phyloP scores from a whole-genome alignment of 352 stramenopile genomes.

The Pythium vanterpoolii region DNA sequence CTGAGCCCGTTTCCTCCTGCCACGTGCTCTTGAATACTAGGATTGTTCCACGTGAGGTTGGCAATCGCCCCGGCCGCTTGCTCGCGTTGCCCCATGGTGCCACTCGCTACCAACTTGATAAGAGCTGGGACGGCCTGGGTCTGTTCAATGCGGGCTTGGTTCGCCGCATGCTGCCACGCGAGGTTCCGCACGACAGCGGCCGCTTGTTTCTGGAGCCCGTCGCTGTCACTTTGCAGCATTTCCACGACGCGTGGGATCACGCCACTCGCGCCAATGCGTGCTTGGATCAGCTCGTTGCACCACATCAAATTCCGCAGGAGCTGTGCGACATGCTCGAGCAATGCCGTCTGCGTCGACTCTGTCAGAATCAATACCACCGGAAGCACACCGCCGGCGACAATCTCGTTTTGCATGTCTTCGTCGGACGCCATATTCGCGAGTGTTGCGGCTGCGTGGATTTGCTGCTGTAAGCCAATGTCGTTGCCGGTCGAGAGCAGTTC shows the following conservation, averaged over 20 bases:
- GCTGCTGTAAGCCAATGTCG: conserved; percentile 12
- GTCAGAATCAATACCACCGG: conserved; percentile 9
- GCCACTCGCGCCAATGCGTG: conserved; percentile 15
- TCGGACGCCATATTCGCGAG: conserved; percentile 8
- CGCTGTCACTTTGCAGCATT: conserved; percentile 8
- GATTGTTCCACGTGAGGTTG: conserved; percentile 22
- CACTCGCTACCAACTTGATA: neutral
- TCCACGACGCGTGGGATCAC: conserved; percentile 7
- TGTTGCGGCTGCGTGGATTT: conserved; percentile 10
- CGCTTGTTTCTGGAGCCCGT: conserved; percentile 19
- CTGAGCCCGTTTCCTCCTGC: neutral
- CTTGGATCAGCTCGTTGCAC: conserved; percentile 13
- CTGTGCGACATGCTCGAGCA: conserved; percentile 13
- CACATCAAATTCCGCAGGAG: conserved; percentile 18
- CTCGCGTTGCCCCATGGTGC: conserved; percentile 13
- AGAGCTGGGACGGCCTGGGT: conserved; percentile 3
- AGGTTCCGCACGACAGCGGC: conserved; percentile 20
- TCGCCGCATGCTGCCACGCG: conserved; percentile 11
- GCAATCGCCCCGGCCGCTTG: conserved; percentile 17
- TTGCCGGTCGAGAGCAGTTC: conserved; percentile 8
- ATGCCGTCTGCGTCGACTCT: neutral
- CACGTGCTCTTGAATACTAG: conserved; percentile 6
- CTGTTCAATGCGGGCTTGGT: conserved; percentile 17
- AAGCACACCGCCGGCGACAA: conserved; percentile 16
- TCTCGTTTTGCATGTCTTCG: conserved; percentile 13